A percentile compares a stretch with the other conserved stretches of the same genome.
Conservation (phyloP, 495 filamentous ascomycete species). For the Xeromyces bisporus region DNA sequence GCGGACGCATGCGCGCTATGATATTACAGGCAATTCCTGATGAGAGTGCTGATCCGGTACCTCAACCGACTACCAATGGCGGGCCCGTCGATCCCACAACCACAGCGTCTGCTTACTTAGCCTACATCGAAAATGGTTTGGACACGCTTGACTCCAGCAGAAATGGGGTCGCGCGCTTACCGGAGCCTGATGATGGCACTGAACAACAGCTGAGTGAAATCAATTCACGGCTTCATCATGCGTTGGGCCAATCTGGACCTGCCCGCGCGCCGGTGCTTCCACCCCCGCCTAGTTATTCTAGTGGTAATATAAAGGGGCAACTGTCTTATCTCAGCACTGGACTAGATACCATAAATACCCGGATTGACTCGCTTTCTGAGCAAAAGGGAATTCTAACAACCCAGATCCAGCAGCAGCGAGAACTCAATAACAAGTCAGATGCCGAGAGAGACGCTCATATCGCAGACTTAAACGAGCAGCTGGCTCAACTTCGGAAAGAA, state of each 20-base stretch:
- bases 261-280: constrained; percentile 28
- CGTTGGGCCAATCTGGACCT: constrained; percentile 31
- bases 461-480: constrained; percentile 31
- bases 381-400: constrained; percentile 71
- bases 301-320: constrained; percentile 31
- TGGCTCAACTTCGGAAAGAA: constrained; percentile 24
- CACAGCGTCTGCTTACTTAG: constrained; percentile 28
- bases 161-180: not conserved
- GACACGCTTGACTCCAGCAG: constrained; percentile 13
- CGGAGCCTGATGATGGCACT: constrained; percentile 11
- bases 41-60: constrained; percentile 15
- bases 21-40: constrained; percentile 43
- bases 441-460: constrained; percentile 38
- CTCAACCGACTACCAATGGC: constrained; percentile 12
- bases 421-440: constrained; percentile 57
- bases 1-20: constrained; percentile 47
- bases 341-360: constrained; percentile 54
- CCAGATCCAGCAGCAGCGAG: constrained; percentile 84
- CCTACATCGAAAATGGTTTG: constrained; percentile 34
- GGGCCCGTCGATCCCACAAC: constrained; percentile 11
- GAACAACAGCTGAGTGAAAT: constrained; percentile 32
- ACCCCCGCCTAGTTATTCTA: constrained; percentile 28
- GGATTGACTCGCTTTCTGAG: constrained; percentile 44
- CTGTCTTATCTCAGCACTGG: constrained; percentile 42
- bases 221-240: constrained; percentile 32